These are phyloP conservation scores for Cyberlindnera meyerae DNA, from an alignment of 805 yeast genomes.

Conservation along the genomic window DNA sequence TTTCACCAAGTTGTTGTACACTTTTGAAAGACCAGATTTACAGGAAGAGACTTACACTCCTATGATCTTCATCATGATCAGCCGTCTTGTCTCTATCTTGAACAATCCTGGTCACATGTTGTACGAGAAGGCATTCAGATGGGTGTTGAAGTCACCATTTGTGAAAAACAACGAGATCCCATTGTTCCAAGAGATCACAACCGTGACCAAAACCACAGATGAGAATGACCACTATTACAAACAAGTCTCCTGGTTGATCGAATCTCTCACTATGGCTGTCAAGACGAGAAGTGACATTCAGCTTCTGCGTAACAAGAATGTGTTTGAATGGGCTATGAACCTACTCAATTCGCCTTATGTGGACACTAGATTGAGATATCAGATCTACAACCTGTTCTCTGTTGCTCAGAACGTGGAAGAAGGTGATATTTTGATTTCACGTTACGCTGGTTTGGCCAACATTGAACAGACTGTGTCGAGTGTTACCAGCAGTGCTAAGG, in stretches of 20 bases:
- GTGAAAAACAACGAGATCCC: conserved; percentile 41
- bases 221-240: conserved; percentile 48
- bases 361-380: conserved; percentile 34
- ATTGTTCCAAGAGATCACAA: conserved; percentile 30
- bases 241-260: conserved; percentile 64
- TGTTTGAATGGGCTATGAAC: conserved; percentile 65
- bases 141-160: conserved; percentile 46
- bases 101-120: conserved; percentile 68
- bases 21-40: conserved; percentile 23
- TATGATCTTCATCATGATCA: conserved; percentile 48
- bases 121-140: conserved; percentile 66
- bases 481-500: background rate
- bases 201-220: conserved; percentile 24
- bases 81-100: conserved; percentile 53
- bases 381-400: conserved; percentile 39
- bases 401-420: conserved; percentile 47
- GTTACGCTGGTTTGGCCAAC: conserved; percentile 44
- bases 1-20: conserved; percentile 37
- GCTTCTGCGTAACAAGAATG: conserved; percentile 45
- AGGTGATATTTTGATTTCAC: conserved; percentile 56
- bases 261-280: conserved; percentile 42
- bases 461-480: conserved; percentile 30
- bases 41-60: conserved; percentile 32
- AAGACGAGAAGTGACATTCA: conserved; percentile 47
- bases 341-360: conserved; percentile 48